Conservation (phyloP, 1,284 basidiomycete species). For the Malassezia pachydermatis region DNA sequence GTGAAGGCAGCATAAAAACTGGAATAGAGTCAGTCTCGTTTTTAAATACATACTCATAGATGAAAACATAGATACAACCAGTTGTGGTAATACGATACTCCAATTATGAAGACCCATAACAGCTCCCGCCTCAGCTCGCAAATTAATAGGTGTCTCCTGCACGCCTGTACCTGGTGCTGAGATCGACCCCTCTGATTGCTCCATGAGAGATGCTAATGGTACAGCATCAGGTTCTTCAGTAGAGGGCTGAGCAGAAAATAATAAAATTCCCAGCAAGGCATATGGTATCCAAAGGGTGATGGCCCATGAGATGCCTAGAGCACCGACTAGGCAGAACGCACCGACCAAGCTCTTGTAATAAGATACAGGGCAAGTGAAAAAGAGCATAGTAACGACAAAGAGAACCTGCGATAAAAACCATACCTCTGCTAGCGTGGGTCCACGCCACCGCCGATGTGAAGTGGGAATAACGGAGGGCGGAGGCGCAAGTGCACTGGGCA, state of each 20-base stretch:
- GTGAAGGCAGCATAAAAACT: slow-evolving; percentile 10
- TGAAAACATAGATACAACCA: slow-evolving; percentile 9
- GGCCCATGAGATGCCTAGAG: slow-evolving; percentile 53
- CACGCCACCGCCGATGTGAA: slow-evolving; percentile 2
- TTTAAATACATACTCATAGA: slow-evolving; percentile 6
- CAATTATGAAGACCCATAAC: slow-evolving; percentile 17
- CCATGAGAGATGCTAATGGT: too few species aligned
- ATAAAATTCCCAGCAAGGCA: slow-evolving; percentile 45
- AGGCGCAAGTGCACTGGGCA: not conserved
- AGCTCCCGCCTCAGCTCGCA: slow-evolving; percentile 10
- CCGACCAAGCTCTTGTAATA: slow-evolving; percentile 39
- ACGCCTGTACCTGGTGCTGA: too few species aligned
- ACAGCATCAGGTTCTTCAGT: too few species aligned
- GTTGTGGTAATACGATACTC: slow-evolving; percentile 16
- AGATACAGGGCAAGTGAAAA: slow-evolving; percentile 29
- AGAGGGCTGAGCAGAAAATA: slow-evolving; percentile 5
- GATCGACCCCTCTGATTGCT: too few species aligned
- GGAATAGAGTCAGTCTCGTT: not conserved
- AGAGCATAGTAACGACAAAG: slow-evolving; percentile 25
- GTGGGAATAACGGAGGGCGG: not conserved
- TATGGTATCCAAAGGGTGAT: slow-evolving; percentile 52
- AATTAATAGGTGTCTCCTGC: not conserved
- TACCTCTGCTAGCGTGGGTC: slow-evolving; percentile 25
- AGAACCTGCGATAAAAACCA: slow-evolving; percentile 34
- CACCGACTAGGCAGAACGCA: slow-evolving; percentile 51